phyloP scores from a whole-genome alignment of 768 basidiomycete species.

The Rossbeevera mucosa region DNA sequence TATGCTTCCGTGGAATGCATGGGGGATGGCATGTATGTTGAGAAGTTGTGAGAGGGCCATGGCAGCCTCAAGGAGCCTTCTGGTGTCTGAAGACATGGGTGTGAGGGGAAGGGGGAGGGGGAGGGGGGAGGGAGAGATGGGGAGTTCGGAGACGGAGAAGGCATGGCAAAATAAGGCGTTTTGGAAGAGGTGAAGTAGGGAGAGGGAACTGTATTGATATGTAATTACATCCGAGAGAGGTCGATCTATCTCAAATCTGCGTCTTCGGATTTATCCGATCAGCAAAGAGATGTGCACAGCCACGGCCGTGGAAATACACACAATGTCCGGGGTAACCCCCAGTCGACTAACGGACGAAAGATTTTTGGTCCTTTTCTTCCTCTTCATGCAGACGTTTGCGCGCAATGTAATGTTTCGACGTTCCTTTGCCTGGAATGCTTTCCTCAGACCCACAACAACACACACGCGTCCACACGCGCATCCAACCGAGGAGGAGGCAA shows the following conservation, averaged over 20 bases:
- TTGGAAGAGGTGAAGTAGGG: conserved; percentile 34
- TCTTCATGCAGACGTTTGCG: conserved; percentile 31
- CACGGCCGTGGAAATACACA: too few relatives aligned
- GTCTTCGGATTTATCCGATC: conserved; percentile 32
- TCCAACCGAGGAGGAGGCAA: conserved; percentile 62
- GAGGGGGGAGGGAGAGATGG: conserved; percentile 28
- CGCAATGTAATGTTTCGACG: conserved; percentile 36
- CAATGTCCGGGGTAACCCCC: conserved; percentile 19
- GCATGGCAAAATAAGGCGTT: conserved; percentile 51
- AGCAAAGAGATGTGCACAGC: not conserved
- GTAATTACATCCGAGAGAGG: conserved; percentile 46
- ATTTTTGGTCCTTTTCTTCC: conserved; percentile 23
- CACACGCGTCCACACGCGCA: not conserved
- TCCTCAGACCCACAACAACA: conserved; percentile 16
- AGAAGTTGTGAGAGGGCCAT: conserved; percentile 67
- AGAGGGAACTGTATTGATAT: conserved; percentile 41
- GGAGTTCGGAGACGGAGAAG: conserved; percentile 16
- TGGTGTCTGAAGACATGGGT: conserved; percentile 61
- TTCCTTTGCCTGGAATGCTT: conserved; percentile 26
- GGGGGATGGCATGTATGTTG: conserved; percentile 52
- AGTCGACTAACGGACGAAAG: conserved; percentile 13
- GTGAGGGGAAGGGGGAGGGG: conserved; percentile 4
- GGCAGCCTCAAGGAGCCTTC: conserved; percentile 74
- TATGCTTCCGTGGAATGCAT: conserved; percentile 78
- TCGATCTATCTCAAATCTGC: conserved; percentile 31